A percentile compares a stretch with the other conserved stretches of the same genome.
phyloP scores from a whole-genome alignment of 768 basidiomycete species.

The Boletus rex-veris region DNA sequence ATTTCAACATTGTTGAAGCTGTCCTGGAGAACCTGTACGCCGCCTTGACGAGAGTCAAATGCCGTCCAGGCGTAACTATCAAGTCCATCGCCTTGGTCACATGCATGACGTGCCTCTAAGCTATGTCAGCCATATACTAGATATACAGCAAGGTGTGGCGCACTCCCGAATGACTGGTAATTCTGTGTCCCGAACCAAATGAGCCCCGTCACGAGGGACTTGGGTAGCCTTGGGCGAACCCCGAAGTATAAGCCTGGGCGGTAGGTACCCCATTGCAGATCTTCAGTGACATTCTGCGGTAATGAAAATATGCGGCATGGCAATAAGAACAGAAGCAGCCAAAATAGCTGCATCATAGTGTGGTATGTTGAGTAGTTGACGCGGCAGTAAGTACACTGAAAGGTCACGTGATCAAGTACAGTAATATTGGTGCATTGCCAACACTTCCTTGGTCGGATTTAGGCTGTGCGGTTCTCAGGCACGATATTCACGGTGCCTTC shows the following conservation, averaged over 20 bases:
- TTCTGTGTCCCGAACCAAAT: slow-evolving; percentile 93
- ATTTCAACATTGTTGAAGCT: slow-evolving; percentile 79
- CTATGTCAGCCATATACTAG: neutral
- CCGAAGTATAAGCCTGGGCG: slow-evolving; percentile 96
- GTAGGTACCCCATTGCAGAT: slow-evolving; percentile 72
- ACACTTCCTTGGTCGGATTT: too few species aligned
- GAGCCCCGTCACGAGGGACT: slow-evolving; percentile 89
- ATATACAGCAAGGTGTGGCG: slow-evolving; percentile 28
- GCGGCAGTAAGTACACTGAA: neutral
- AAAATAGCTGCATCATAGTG: slow-evolving; percentile 20
- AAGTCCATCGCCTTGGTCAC: slow-evolving; percentile 83
- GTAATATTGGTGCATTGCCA: too few species aligned
- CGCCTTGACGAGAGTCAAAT: slow-evolving; percentile 83
- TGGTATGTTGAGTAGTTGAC: neutral
- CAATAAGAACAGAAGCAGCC: slow-evolving; percentile 27
- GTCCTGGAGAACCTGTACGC: slow-evolving; percentile 82
- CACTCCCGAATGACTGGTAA: slow-evolving; percentile 66
- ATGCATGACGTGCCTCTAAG: slow-evolving; percentile 76
- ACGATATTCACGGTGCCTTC: too few species aligned
- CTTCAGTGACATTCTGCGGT: slow-evolving; percentile 35
- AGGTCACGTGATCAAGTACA: neutral
- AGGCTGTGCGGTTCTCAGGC: too few species aligned
- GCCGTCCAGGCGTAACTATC: slow-evolving; percentile 82
- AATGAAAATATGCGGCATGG: slow-evolving; percentile 16
- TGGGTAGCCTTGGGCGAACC: slow-evolving; percentile 76